Percentiles rank a stretch among this genome's conserved stretches.
Evolutionary conservation across 306 rosid species (phyloP).

Genomic region (Amphicarpaea edgeworthii): DNA sequence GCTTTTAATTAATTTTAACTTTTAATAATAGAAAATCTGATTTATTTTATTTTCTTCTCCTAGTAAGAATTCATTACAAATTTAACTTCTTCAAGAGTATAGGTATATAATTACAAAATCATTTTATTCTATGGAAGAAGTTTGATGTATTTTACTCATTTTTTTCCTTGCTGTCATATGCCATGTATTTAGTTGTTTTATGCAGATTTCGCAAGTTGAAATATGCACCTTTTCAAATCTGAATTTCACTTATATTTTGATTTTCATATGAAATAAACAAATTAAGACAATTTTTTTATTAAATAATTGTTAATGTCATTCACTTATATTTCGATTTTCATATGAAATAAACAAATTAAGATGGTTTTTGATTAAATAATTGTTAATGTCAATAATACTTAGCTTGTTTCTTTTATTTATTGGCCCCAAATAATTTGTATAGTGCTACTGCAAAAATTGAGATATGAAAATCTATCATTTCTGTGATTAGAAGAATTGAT

Average conservation of each 20-base stretch:
- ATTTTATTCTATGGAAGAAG: background rate
- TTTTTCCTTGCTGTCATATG: no score
- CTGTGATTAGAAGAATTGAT: background rate
- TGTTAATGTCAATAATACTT: background rate
- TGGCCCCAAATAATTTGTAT: background rate
- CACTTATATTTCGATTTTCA: conserved; percentile 1
- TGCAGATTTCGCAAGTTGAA: conserved; percentile 13
- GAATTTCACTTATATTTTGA: no score
- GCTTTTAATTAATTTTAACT: background rate
- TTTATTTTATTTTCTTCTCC: background rate
- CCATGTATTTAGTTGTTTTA: no score
- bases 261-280: background rate
- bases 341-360: background rate
- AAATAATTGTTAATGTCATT: background rate
- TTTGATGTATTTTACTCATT: background rate
- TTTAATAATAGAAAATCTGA: background rate
- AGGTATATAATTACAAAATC: background rate
- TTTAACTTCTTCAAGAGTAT: background rate
- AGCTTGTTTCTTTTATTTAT: background rate
- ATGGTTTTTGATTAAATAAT: conserved; percentile 5
- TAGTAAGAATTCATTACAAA: background rate
- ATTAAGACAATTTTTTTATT: background rate
- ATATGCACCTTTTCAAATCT: background rate
- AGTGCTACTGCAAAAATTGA: background rate
- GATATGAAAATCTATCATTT: background rate